phyloP scores from a whole-genome alignment of 352 stramenopile species.

The Nothophytophthora sp. region DNA sequence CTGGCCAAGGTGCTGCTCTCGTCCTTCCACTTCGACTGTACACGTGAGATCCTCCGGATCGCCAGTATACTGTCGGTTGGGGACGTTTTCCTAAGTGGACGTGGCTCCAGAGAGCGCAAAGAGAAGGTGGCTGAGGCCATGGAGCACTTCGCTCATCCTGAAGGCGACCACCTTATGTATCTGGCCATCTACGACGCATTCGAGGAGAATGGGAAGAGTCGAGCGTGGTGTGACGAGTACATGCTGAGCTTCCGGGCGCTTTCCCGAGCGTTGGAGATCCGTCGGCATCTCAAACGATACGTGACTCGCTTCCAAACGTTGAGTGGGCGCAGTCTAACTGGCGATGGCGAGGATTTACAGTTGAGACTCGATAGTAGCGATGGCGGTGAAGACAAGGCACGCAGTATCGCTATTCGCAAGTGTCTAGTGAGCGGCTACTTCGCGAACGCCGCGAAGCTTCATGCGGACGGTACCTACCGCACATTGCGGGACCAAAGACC shows the following conservation, averaged over 20 bases:
- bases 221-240: slow-evolving; percentile 78
- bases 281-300: slow-evolving; percentile 67
- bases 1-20: slow-evolving; percentile 69
- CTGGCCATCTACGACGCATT: slow-evolving; percentile 76
- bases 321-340: background rate
- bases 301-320: slow-evolving; percentile 51
- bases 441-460: slow-evolving; percentile 96
- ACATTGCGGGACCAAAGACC: slow-evolving; percentile 70
- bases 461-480: slow-evolving; percentile 77
- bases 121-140: slow-evolving; percentile 68
- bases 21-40: slow-evolving; percentile 82
- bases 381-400: slow-evolving; percentile 21
- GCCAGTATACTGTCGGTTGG: slow-evolving; percentile 96
- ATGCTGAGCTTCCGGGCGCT: slow-evolving; percentile 63
- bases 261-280: slow-evolving; percentile 63
- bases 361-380: slow-evolving; percentile 1
- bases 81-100: slow-evolving; percentile 67
- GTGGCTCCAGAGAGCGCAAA: slow-evolving; percentile 66
- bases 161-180: slow-evolving; percentile 76
- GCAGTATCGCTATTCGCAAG: slow-evolving; percentile 46
- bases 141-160: slow-evolving; percentile 61
- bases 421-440: slow-evolving; percentile 88
- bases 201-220: slow-evolving; percentile 55
- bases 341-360: slow-evolving; percentile 14
- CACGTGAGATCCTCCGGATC: slow-evolving; percentile 94